Evolutionary conservation across 768 basidiomycete species (phyloP), one percentile per base, ranked within the genome.

Genomic region (Lactarius indigo): DNA sequence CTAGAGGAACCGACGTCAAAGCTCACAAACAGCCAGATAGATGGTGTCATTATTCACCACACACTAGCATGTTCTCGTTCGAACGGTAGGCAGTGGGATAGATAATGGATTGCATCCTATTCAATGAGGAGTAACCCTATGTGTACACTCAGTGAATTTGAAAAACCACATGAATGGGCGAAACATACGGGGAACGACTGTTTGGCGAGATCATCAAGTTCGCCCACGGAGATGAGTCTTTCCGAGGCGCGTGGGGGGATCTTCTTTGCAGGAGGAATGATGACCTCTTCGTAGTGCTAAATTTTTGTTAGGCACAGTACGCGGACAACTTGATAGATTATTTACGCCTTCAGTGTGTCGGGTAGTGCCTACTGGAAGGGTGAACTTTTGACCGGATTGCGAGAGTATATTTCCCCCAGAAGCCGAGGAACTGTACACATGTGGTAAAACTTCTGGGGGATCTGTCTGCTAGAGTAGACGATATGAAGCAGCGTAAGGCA

Each of bases 21-120:
- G 59, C n/a, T 59, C 20, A 28, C 39, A 15, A 41, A 33, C 30
- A 60, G 20, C 13, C 47, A 31, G 33, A 52, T 26, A 39, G 42
- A 68, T 68, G 64, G 41, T 28, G 61, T 17, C 30, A 57, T 42
- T 56, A 37, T 77, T 52, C 73, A 92, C 92, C 94, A 73, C 94
- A 96, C 42, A 99, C 83, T 30, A 99, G 86, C 80, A 99, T 85
- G 74, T 99, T 99, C 78, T 98, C 97, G 70, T 97, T 98, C 1
- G 93, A 89, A n/a, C 85, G 81, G 76, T 96, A 98, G 1, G 96
- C 97, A 3, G 92, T 92, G 0, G 91, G 89, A 78, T 90, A 98
- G 23, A 98, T 89, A 67, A 98, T 94, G 1, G 94, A 96, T 74
- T 99, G 97, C 65, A 99, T 90, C 69, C 97, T 84, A 75, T 99